phyloP scores from a whole-genome alignment of 148 eudicot species.

The Cornus suecica region DNA sequence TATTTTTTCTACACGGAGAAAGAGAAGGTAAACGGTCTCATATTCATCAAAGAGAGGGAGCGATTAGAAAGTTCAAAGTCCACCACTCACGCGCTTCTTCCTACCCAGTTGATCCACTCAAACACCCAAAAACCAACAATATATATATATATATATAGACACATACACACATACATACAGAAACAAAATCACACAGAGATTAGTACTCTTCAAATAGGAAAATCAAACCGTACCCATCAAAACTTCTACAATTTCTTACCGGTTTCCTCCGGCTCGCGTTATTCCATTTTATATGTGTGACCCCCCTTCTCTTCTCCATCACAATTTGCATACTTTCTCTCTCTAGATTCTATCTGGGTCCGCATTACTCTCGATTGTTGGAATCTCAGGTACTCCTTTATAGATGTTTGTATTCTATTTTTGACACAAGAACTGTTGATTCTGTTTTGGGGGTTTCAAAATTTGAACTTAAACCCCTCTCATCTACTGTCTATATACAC shows the following conservation, averaged over 20 bases:
- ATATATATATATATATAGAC: too few species aligned
- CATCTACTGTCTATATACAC: neutral
- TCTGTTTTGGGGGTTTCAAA: constrained; percentile 4
- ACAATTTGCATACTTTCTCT: neutral
- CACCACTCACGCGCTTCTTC: neutral
- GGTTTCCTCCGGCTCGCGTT: neutral
- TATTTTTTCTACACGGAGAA: neutral
- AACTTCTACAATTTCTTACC: neutral
- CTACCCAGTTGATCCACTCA: neutral
- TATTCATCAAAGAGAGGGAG: neutral
- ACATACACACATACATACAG: neutral
- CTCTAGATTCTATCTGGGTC: neutral
- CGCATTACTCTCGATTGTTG: neutral
- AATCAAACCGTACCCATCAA: neutral
- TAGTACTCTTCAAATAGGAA: too few species aligned
- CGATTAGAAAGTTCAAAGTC: neutral
- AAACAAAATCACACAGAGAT: too few species aligned
- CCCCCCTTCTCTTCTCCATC: neutral
- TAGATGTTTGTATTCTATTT: neutral
- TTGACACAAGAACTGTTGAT: neutral
- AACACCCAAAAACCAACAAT: neutral
- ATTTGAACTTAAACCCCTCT: neutral
- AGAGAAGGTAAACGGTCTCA: neutral
- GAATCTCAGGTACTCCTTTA: constrained; percentile 9
- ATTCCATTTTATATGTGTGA: neutral